These are phyloP conservation scores for Hibiscus mutabilis DNA, from an alignment of 345 rosid species.

Conservation along the genomic window DNA sequence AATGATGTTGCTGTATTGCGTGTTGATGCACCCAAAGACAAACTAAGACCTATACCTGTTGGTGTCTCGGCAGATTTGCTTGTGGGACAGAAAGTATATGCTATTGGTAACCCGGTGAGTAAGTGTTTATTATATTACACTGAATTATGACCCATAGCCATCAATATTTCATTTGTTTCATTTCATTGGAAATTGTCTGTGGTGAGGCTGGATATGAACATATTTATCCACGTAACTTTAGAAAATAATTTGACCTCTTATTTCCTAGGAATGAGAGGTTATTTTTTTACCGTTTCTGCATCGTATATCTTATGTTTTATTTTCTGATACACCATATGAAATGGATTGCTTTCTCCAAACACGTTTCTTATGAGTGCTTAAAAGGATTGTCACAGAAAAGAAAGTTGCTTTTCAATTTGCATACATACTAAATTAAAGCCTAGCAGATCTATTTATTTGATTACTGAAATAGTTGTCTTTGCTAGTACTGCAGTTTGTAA, in stretches of 20 bases:
- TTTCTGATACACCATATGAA: neutral
- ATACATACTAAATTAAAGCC: neutral
- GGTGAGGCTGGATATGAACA: neutral
- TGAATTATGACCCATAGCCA: neutral
- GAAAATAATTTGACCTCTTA: neutral
- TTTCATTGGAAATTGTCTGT: neutral
- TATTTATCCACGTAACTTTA: neutral
- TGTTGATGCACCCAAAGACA: conserved; percentile 64
- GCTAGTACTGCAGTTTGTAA: neutral
- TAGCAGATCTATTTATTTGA: neutral
- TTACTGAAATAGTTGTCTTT: neutral
- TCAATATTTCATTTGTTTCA: neutral
- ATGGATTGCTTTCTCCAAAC: neutral
- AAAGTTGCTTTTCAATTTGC: neutral
- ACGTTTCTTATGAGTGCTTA: neutral
- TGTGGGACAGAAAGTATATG: conserved; percentile 96
- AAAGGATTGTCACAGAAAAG: neutral
- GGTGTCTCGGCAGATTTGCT: conserved; percentile 93
- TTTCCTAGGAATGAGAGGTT: neutral
- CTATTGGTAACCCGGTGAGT: conserved; percentile 97
- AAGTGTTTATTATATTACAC: neutral
- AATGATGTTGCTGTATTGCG: conserved; percentile 92
- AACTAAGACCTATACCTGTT: conserved; percentile 78
- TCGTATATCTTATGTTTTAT: neutral
- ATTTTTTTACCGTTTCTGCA: neutral